phyloP scores from a whole-genome alignment of 2,329 filamentous ascomycete genomes.

The Colletotrichum nymphaeae region DNA sequence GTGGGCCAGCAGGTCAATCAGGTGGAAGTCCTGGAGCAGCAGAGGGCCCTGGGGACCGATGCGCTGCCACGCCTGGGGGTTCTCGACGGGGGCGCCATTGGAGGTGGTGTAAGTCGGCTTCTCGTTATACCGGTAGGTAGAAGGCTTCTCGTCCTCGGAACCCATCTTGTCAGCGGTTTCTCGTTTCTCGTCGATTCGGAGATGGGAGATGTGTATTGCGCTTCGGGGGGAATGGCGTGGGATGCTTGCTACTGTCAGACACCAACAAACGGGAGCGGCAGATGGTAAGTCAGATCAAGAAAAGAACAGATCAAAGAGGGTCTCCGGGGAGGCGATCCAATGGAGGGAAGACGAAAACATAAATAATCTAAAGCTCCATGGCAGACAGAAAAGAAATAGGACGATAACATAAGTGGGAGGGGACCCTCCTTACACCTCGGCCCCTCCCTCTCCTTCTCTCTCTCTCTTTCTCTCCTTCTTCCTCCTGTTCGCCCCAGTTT shows the following conservation, averaged over 20 bases:
- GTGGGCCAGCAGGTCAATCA: conserved; percentile 70
- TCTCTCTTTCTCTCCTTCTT: conserved; percentile 26
- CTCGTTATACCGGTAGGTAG: conserved; percentile 66
- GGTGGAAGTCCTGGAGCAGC: conserved; percentile 72
- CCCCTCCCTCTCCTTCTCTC: conserved; percentile 18
- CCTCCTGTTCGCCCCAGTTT: conserved; percentile 11
- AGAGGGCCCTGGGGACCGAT: conserved; percentile 68
- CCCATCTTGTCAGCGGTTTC: conserved; percentile 49
- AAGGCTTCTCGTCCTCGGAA: conserved; percentile 52
- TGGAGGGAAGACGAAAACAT: conserved; percentile 20
- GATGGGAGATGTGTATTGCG: background rate
- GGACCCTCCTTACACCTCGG: conserved; percentile 26
- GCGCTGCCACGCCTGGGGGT: conserved; percentile 61
- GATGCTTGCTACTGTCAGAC: background rate
- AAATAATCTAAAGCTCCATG: conserved; percentile 10
- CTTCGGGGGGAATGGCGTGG: background rate
- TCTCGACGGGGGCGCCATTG: conserved; percentile 68
- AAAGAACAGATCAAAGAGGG: conserved; percentile 4
- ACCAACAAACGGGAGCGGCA: conserved; percentile 4
- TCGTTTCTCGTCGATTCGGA: conserved; percentile 2
- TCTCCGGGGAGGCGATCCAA: conserved; percentile 8
- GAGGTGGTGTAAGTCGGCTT: conserved; percentile 69
- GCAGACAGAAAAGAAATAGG: conserved; percentile 9
- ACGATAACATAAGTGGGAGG: conserved; percentile 12
- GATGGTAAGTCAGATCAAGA: conserved; percentile 21